Evolutionary conservation across 176 grass and related monocot species (phyloP), one percentile per base, ranked within the genome.

Genomic region (Ensete glaucum): DNA sequence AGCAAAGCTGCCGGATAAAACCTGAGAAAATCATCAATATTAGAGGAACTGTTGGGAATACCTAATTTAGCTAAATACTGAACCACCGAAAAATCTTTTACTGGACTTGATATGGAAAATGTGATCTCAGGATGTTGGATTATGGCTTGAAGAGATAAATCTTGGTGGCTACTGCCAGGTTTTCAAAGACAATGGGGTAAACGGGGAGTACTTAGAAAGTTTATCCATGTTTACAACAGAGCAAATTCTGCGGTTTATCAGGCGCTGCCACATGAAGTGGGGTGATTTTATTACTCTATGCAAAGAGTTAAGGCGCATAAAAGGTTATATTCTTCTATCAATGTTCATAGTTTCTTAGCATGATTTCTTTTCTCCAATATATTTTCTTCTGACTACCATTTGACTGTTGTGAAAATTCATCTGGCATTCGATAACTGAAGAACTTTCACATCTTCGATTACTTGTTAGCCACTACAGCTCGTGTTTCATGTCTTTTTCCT

Each of bases 171-270:
- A 96, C 78, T 79, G 81, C 15, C 83, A 88, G 55, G 79, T 83
- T 53, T 92, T 92, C 74, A 85, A 96, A 85, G 93, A 96, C 63
- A 89, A 90, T 84, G 85, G 85, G 50, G 85, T 92, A 8, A 92
- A 88, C 84, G 93, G 93, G 52, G 93, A 96, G 71, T 92, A 88
- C 72, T 83, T 92, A 34, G 83, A 96, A 80, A 90, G 85, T 67
- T 59, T 96, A n/a, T 96, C 87, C 1, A 90, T 89, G 74, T 96
- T 96, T 76, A 96, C 93, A 49, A 96, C 89, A 9, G 89, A 96
- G 77, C 93, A 96, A 64, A 96, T 96, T 79, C 81, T 96, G 74
- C 89, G 89, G 64, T 92, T 96, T 88, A 96, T 96, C 23, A 87
- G 89, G 26, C 89, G 89, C 25, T 92, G 89, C 54, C 89, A 92